A percentile compares a stretch with the other conserved stretches of the same genome.
phyloP scores from a whole-genome alignment of 2,329 filamentous ascomycete genomes.

The Hypoxylon sp. region DNA sequence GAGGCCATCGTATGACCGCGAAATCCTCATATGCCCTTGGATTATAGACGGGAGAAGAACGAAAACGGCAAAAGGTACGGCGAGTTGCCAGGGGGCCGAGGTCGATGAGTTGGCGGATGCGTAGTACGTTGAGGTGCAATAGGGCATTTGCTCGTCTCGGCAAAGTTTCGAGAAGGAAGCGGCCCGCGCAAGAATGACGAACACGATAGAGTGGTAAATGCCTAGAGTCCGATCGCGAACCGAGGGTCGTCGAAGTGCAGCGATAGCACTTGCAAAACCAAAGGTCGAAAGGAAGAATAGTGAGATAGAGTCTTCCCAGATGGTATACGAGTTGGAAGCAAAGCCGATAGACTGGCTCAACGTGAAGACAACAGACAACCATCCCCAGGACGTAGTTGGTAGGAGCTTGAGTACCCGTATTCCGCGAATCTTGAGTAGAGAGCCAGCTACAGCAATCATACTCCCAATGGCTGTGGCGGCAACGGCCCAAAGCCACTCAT shows the following conservation, averaged over 20 bases:
- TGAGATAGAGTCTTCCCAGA: constrained; percentile 97
- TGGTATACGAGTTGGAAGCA: constrained; percentile 97
- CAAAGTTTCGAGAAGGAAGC: constrained; percentile 93
- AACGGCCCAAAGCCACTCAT: constrained; percentile 60
- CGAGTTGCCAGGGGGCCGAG: constrained; percentile 89
- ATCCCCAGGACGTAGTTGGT: constrained; percentile 88
- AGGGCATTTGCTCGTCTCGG: constrained; percentile 98
- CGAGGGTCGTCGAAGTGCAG: constrained; percentile 80
- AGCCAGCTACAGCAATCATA: constrained; percentile 58
- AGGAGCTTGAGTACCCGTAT: constrained; percentile 68
- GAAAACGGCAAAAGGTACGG: constrained; percentile 82
- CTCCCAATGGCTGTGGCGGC: constrained; percentile 63
- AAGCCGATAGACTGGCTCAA: constrained; percentile 93
- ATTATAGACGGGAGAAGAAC: constrained; percentile 80
- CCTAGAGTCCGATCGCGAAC: constrained; percentile 80
- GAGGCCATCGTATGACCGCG: constrained; percentile 88
- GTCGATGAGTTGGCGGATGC: constrained; percentile 92
- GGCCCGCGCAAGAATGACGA: constrained; percentile 82
- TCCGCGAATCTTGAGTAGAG: constrained; percentile 59
- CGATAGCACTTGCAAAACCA: constrained; percentile 79
- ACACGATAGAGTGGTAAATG: constrained; percentile 86
- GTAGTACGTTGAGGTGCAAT: constrained; percentile 95
- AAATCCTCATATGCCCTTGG: constrained; percentile 84
- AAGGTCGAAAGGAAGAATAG: constrained; percentile 93
- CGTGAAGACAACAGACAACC: constrained; percentile 84